Percentiles rank a stretch among this genome's conserved stretches.
Evolutionary conservation across 1,284 basidiomycete genomes (phyloP).

Genomic region (Austroboletus niveus): DNA sequence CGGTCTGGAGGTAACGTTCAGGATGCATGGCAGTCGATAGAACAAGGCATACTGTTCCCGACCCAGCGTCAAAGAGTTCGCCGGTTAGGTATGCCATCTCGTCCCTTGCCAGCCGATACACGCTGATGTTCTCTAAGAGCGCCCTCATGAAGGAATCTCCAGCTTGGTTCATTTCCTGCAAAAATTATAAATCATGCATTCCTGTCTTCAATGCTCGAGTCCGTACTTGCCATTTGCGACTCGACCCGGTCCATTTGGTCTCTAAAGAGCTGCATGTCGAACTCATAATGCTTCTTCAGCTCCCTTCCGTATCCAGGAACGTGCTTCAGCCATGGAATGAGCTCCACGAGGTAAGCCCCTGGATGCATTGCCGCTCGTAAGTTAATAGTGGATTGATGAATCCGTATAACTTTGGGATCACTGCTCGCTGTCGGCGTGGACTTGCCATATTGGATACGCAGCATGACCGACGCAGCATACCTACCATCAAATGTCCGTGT

Average conservation of each 20-base stretch:
- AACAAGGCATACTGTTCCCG: slow-evolving; percentile 45
- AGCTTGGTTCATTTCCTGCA: slow-evolving; percentile 35
- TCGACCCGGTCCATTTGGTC: slow-evolving; percentile 46
- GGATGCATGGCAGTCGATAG: neutral
- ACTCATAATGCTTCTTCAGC: slow-evolving; percentile 43
- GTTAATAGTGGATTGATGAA: slow-evolving; percentile 47
- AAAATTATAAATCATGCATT: neutral
- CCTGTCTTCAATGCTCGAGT: neutral
- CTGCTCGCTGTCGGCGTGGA: slow-evolving; percentile 45
- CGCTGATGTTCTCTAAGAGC: slow-evolving; percentile 48
- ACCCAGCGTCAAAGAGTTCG: slow-evolving; percentile 60
- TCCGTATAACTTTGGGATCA: slow-evolving; percentile 55
- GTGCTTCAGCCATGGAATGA: slow-evolving; percentile 53
- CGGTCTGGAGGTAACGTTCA: slow-evolving; percentile 35
- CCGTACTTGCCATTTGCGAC: slow-evolving; percentile 40
- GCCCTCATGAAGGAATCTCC: slow-evolving; percentile 51
- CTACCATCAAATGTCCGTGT: slow-evolving; percentile 29
- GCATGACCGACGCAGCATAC: slow-evolving; percentile 61
- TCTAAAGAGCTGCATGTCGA: slow-evolving; percentile 55
- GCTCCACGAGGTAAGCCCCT: slow-evolving; percentile 58
- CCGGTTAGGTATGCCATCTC: slow-evolving; percentile 63
- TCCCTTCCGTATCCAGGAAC: slow-evolving; percentile 16
- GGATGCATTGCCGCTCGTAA: slow-evolving; percentile 52
- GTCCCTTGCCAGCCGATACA: slow-evolving; percentile 47
- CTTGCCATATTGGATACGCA: slow-evolving; percentile 66